These are phyloP conservation scores for Pilobolus umbonatus DNA, from an alignment of 192 early-diverging fungal species.

Conservation along the genomic window DNA sequence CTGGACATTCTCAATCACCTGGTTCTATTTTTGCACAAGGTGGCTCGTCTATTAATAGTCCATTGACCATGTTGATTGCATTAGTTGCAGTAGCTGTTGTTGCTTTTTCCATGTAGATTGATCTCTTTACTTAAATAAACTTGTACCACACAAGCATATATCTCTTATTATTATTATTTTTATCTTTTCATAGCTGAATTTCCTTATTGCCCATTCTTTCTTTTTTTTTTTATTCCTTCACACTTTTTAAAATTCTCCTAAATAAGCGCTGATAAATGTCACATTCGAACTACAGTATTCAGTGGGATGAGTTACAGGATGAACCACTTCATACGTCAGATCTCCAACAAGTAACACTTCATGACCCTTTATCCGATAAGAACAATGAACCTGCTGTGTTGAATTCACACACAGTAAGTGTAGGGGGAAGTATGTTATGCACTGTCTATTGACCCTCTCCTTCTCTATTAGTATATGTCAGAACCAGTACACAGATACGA, in stretches of 20 bases:
- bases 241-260: background rate
- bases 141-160: no score
- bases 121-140: no score
- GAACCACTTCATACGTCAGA: no score
- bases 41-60: conserved; percentile 7
- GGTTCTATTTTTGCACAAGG: conserved; percentile 19
- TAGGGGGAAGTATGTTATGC: no score
- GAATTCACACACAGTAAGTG: background rate
- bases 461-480: background rate
- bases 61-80: conserved; percentile 8
- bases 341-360: background rate
- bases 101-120: conserved; percentile 16
- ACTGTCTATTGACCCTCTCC: no score
- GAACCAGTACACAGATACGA: no score
- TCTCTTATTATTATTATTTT: no score
- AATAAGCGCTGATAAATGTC: background rate
- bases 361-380: conserved; percentile 2
- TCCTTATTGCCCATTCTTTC: background rate
- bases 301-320: conserved; percentile 12
- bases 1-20: conserved; percentile 15
- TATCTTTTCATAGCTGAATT: no score
- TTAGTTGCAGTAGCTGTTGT: conserved; percentile 16
- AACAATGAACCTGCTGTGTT: background rate
- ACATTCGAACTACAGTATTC: background rate
- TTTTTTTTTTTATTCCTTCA: conserved; percentile 5